Base-by-base conservation (phyloP, 495 filamentous ascomycete genomes). In the Trichoderma erinaceum region DNA sequence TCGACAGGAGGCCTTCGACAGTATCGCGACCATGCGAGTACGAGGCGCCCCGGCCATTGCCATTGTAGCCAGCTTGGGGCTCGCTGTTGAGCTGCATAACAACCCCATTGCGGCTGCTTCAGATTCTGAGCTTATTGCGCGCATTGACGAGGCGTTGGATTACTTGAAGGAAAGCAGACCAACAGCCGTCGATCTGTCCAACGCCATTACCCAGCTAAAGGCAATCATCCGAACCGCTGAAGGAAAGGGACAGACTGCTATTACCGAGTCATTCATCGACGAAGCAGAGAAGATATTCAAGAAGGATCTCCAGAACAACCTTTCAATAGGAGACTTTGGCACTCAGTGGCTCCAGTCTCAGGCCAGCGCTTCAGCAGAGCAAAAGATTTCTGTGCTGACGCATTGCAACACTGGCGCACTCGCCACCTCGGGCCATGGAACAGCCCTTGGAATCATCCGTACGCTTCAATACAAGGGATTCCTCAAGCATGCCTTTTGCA, bases 381-480 rank as follows among this genome's bases (percentile, higher is more conserved):
- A 75, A 63, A 82, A 81, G 74, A 82, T 88, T 21, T 89, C 88
- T 12, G 88, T 98, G 41, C 76, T 99, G 70, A 99, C 95, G 27
- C 95, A 99, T 78, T 99, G 95, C 79, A 99, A 99, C 76, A 98
- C 95, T 3, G 96, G 95, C 85, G 96, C 93, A 52, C 88, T 99
- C 63, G 95, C 95, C 50, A 99, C 95, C 18, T 94, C 95, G 16
- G 95, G 95, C 68, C 96, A 97, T 75, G 95, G 95, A 67, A 99
- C 95, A 44, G 95, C 95, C 1, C 81, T 99, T 11, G 95, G 95
- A 13, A 93, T 99, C 67, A 90, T 99, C 72, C 92, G 95, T 68
- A 89, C 88, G n/a, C 80, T 98, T 41, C 84, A 92, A 72, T 75
- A 85, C 4, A 83, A 81, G 56, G 80, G 82, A 16, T 77, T 82